phyloP scores from a whole-genome alignment of 495 filamentous ascomycete genomes.

The Annulohypoxylon stygium region DNA sequence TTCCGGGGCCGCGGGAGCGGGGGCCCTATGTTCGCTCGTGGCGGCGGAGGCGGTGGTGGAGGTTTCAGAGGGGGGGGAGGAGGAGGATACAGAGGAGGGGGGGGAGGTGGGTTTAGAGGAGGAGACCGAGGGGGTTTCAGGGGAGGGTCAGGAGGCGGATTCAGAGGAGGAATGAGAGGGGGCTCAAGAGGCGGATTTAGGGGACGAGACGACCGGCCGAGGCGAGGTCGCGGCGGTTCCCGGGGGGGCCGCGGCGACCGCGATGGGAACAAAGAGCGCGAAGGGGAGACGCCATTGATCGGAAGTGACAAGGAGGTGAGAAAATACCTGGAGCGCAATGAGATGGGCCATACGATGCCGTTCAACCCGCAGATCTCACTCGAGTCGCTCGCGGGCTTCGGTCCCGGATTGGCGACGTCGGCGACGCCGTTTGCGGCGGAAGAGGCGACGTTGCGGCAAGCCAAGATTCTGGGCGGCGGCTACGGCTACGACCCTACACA shows the following conservation, averaged over 20 bases:
- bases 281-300: not conserved
- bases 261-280: constrained; percentile 1
- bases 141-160: not conserved
- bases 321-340: constrained; percentile 35
- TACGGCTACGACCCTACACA: constrained; percentile 31
- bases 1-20: constrained; percentile 32
- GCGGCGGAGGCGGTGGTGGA: too few relatives aligned
- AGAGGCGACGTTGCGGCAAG: constrained; percentile 45
- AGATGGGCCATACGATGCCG: constrained; percentile 18
- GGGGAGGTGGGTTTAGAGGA: too few relatives aligned
- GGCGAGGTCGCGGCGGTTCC: constrained; percentile 10
- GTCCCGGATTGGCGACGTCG: constrained; percentile 32
- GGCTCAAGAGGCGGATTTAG: not conserved
- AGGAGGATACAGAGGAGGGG: not conserved
- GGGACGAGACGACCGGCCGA: constrained; percentile 39
- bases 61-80: constrained; percentile 12
- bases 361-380: constrained; percentile 42
- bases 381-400: constrained; percentile 40
- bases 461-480: constrained; percentile 46
- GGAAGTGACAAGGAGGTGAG: not conserved
- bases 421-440: constrained; percentile 32
- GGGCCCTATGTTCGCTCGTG: not conserved
- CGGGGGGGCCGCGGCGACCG: constrained; percentile 8
- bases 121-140: too few relatives aligned
- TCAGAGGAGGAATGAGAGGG: not conserved